Evolutionary conservation across 345 rosid species (phyloP).

Genomic region (Aegle marmelos): DNA sequence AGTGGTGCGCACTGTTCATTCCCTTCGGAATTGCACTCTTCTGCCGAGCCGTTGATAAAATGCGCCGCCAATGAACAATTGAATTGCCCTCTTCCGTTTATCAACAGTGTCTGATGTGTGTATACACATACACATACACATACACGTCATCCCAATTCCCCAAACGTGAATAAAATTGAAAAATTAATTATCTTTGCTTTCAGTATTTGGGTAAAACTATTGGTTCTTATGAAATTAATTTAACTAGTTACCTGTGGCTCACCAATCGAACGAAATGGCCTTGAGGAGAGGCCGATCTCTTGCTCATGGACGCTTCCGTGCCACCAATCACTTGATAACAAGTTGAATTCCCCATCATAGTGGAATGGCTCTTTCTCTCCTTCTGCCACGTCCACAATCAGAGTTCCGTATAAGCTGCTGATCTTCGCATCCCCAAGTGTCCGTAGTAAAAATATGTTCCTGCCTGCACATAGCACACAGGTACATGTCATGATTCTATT

Average conservation of each 20-base stretch:
- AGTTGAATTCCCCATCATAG: slow-evolving; percentile 60
- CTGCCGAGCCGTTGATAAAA: slow-evolving; percentile 13
- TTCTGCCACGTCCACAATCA: slow-evolving; percentile 53
- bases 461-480: slow-evolving; percentile 34
- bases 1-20: slow-evolving; percentile 65
- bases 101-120: slow-evolving; percentile 32
- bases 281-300: slow-evolving; percentile 69
- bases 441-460: slow-evolving; percentile 90
- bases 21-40: slow-evolving; percentile 47
- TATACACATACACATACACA: too few species aligned
- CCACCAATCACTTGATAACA: slow-evolving; percentile 87
- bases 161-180: too few species aligned
- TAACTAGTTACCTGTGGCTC: slow-evolving; percentile 65
- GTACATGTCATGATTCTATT: not conserved
- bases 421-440: slow-evolving; percentile 86
- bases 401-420: slow-evolving; percentile 64
- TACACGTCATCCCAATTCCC: too few species aligned
- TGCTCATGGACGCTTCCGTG: slow-evolving; percentile 56
- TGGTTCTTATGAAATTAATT: too few species aligned
- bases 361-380: slow-evolving; percentile 58
- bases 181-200: too few species aligned
- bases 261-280: slow-evolving; percentile 70
- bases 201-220: too few species aligned
- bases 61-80: slow-evolving; percentile 67
- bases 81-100: slow-evolving; percentile 87